Conservation (phyloP, 495 filamentous ascomycete species). For the Collariella sp. region DNA sequence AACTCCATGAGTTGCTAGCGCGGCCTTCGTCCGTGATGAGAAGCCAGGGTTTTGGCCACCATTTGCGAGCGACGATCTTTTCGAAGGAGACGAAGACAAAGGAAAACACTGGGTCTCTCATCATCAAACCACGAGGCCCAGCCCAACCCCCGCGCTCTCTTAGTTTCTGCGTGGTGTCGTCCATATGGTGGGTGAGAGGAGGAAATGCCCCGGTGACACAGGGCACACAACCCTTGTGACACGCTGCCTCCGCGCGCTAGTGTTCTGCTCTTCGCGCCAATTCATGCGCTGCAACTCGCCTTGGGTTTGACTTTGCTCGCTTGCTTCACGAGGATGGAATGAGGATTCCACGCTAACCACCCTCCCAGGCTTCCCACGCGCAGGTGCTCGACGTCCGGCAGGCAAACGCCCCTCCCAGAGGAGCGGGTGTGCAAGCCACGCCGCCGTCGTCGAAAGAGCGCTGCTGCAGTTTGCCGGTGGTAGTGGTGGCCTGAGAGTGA, state of each 20-base stretch:
- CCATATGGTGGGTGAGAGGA: background rate
- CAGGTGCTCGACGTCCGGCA: background rate
- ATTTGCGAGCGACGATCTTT: too few relatives aligned
- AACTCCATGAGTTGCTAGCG: too few relatives aligned
- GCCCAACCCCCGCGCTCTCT: too few relatives aligned
- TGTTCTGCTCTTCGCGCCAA: background rate
- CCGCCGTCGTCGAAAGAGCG: too few relatives aligned
- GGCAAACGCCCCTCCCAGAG: background rate
- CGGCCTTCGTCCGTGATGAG: too few relatives aligned
- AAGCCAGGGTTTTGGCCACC: too few relatives aligned
- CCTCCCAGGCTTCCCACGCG: background rate
- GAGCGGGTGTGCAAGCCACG: background rate
- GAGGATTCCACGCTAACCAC: background rate
- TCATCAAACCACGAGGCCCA: too few relatives aligned
- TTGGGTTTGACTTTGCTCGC: background rate
- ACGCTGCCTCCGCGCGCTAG: background rate
- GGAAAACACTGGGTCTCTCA: too few relatives aligned
- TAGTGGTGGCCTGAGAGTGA: background rate
- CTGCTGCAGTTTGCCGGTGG: background rate
- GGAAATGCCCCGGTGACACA: background rate
- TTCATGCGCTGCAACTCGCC: slow-evolving; percentile 1
- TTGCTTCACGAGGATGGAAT: background rate
- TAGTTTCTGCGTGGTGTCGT: too few relatives aligned
- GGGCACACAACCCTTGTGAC: background rate
- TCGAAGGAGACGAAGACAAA: too few relatives aligned